A percentile compares a stretch with the other conserved stretches of the same genome.
These are phyloP conservation scores for Calonectria pseudoreteaudii DNA, from an alignment of 2,329 filamentous ascomycete genomes.

Conservation along the genomic window DNA sequence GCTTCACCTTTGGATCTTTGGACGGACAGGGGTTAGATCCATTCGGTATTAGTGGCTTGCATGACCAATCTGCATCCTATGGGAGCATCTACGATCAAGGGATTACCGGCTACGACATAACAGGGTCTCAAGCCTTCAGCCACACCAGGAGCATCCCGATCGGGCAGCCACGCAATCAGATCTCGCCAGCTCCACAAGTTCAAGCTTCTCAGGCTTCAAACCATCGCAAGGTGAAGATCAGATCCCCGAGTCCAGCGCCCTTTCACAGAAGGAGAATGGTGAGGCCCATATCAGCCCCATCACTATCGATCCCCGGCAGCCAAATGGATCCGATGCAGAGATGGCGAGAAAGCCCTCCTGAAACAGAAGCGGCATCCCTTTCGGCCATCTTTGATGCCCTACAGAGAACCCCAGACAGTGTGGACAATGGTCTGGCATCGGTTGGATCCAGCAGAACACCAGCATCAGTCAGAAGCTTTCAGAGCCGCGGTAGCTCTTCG, in stretches of 20 bases:
- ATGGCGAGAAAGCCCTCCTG: slow-evolving; percentile 14
- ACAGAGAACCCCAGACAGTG: neutral
- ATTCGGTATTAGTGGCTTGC: neutral
- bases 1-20: neutral
- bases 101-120: neutral
- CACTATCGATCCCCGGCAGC: neutral
- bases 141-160: neutral
- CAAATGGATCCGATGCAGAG: slow-evolving; percentile 15
- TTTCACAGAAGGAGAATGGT: neutral
- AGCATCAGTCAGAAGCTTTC: slow-evolving; percentile 20
- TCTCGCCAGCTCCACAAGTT: neutral
- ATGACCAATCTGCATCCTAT: neutral
- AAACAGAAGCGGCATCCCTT: slow-evolving; percentile 7
- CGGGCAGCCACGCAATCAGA: neutral
- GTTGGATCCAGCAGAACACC: slow-evolving; percentile 5
- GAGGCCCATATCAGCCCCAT: neutral
- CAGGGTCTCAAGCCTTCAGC: neutral
- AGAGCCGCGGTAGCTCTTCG: neutral
- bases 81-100: neutral
- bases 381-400: slow-evolving; percentile 10
- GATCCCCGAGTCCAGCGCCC: neutral
- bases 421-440: neutral
- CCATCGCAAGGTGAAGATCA: neutral
- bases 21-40: neutral
- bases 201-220: neutral